Base-by-base conservation (phyloP, 192 early-diverging fungal genomes). In the Backusella tarrabulga region DNA sequence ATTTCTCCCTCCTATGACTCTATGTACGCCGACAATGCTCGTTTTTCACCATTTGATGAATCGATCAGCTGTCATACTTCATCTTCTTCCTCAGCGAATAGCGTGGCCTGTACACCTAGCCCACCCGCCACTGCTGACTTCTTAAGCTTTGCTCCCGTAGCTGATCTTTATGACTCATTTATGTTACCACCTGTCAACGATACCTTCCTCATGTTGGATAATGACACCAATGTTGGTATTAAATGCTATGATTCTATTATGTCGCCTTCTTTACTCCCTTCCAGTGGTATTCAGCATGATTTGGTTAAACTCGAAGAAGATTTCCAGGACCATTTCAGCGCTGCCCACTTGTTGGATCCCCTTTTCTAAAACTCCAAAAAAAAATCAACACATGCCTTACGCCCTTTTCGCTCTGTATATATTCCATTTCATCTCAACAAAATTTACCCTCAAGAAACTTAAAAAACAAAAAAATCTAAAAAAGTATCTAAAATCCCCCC, bases 121-220 rank as follows among this genome's bases (percentile, higher is more conserved):
- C 72, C 78, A 26, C 72, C 77, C 15, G 77, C 40, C 12, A 67
- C 72, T 1, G 63, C 77, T 0, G 60, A 44, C 35, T 46, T 79
- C 3, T 74, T 74, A 32, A 46, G 73, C 11, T 63, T 68, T 21
- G 36, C 60, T 35, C 40, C 67, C 76, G 54, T 36, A n/a, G 26
- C 40, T 14, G 78, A 79, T 66, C 23, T 79, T 11, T 75, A 75
- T 71, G 73, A 79, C 67, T 68, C 73, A 21, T 75, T 79, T 66
- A 75, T 75, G 72, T 44, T 79, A 38, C 78, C 78, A 4, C 73
- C 78, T 34, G 68, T 77, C 6, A 72, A 77, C n/a, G 68, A 77
- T 38, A 42, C 68, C 69, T 77, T 77, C 19, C 36, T 72, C 12
- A 38, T 66, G 38, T 40, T 72, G n/a, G 63, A 75, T 44, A 21